Evolutionary conservation across 306 rosid genomes (phyloP).

Genomic region (Mimosa bimucronata): DNA sequence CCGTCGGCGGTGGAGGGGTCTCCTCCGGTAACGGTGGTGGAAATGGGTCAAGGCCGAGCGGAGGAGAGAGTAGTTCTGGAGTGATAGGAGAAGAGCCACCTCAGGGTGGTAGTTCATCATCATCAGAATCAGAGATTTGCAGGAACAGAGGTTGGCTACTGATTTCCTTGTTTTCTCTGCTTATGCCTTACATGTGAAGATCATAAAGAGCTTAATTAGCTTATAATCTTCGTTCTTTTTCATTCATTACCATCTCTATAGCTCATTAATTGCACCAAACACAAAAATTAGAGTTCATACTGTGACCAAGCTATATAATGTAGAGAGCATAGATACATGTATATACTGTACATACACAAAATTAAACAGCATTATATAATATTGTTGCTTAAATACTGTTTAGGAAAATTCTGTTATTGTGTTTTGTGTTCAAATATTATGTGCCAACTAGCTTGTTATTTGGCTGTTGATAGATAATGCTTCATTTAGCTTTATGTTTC

Average conservation of each 20-base stretch:
- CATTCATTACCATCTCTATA: too few species aligned
- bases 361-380: background rate
- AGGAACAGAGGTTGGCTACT: constrained; percentile 18
- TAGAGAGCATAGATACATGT: too few species aligned
- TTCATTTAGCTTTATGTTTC: background rate
- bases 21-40: background rate
- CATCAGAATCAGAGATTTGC: background rate
- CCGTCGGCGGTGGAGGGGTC: background rate
- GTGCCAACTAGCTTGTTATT: background rate
- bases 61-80: background rate
- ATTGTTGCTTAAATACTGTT: background rate
- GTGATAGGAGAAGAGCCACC: background rate
- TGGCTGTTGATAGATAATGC: background rate
- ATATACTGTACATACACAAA: background rate
- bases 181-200: background rate
- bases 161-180: background rate
- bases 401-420: background rate
- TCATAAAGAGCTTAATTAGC: background rate
- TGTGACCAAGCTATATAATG: too few species aligned
- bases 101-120: constrained; percentile 10
- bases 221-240: background rate
- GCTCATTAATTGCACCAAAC: too few species aligned
- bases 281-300: too few species aligned
- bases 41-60: background rate
- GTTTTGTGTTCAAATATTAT: too few species aligned